Evolutionary conservation across 164 flowering plant species (phyloP).

Genomic region (Chimonanthus salicifolius): DNA sequence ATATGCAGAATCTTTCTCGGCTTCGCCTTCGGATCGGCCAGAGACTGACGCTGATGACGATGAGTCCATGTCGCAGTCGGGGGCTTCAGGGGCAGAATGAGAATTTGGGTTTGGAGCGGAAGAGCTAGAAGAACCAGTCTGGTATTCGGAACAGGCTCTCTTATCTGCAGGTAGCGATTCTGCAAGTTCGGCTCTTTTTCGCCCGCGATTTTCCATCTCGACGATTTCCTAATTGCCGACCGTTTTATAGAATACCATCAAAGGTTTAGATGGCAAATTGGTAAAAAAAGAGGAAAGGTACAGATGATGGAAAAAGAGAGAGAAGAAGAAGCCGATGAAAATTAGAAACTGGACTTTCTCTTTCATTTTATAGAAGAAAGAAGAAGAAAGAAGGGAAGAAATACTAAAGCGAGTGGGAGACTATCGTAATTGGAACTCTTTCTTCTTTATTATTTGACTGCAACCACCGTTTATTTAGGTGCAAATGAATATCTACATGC

Average conservation of each 20-base stretch:
- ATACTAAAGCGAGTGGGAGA: too few species aligned
- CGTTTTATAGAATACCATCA: background rate
- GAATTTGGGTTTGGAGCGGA: slow-evolving; percentile 26
- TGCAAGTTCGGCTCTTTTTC: slow-evolving; percentile 49
- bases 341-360: background rate
- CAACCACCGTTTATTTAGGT: too few species aligned
- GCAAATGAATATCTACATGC: too few species aligned
- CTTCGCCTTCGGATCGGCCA: slow-evolving; percentile 53
- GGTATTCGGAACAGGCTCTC: slow-evolving; percentile 66
- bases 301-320: background rate
- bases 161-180: slow-evolving; percentile 84
- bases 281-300: background rate
- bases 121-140: slow-evolving; percentile 54
- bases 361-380: background rate
- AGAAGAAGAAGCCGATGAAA: background rate
- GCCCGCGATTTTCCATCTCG: slow-evolving; percentile 65
- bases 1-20: slow-evolving; percentile 46
- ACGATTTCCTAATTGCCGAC: too few species aligned
- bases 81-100: slow-evolving; percentile 26
- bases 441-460: too few species aligned
- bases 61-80: slow-evolving; percentile 56
- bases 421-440: too few species aligned
- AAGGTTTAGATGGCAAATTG: background rate
- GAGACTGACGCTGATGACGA: slow-evolving; percentile 60
- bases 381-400: background rate